These are phyloP conservation scores for Clohesyomyces aquaticus DNA, from an alignment of 495 filamentous ascomycete genomes.

Conservation along the genomic window DNA sequence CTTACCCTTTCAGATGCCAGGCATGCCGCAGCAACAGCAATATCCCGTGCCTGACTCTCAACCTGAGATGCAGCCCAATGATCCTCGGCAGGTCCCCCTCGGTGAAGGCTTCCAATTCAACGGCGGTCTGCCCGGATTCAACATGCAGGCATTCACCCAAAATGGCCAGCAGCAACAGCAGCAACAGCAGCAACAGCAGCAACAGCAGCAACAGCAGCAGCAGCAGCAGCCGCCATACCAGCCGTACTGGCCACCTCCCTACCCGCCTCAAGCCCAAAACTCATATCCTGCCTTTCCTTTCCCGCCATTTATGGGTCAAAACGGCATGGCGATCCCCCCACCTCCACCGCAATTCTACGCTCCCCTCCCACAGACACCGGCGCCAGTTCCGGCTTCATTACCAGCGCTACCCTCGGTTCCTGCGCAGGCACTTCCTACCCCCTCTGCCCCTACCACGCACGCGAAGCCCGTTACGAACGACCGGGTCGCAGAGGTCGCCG, in stretches of 20 bases:
- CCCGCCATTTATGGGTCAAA: slow-evolving; percentile 9
- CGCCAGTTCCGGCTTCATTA: neutral
- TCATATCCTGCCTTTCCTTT: neutral
- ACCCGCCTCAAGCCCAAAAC: neutral
- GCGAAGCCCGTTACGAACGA: slow-evolving; percentile 35
- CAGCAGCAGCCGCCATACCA: neutral
- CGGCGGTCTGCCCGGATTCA: slow-evolving; percentile 11
- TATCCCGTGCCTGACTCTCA: neutral
- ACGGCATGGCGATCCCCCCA: slow-evolving; percentile 15
- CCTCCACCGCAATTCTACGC: slow-evolving; percentile 10
- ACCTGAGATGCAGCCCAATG: neutral
- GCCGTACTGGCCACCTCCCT: neutral
- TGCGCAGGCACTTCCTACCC: slow-evolving; percentile 6
- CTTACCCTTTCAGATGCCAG: slow-evolving; percentile 9
- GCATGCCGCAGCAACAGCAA: neutral
- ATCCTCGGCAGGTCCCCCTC: neutral
- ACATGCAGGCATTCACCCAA: slow-evolving; percentile 12
- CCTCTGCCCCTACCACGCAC: slow-evolving; percentile 10
- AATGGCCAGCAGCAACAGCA: too few relatives aligned
- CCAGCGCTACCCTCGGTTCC: neutral
- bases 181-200: too few relatives aligned
- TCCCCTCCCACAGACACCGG: slow-evolving; percentile 2
- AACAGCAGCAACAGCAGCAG: neutral
- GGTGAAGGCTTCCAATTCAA: slow-evolving; percentile 1
- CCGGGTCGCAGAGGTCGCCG: slow-evolving; percentile 41